Percentiles rank a stretch among this genome's conserved stretches.
phyloP scores from a whole-genome alignment of 305 asterid species.

The Solanum aculeatissimum region DNA sequence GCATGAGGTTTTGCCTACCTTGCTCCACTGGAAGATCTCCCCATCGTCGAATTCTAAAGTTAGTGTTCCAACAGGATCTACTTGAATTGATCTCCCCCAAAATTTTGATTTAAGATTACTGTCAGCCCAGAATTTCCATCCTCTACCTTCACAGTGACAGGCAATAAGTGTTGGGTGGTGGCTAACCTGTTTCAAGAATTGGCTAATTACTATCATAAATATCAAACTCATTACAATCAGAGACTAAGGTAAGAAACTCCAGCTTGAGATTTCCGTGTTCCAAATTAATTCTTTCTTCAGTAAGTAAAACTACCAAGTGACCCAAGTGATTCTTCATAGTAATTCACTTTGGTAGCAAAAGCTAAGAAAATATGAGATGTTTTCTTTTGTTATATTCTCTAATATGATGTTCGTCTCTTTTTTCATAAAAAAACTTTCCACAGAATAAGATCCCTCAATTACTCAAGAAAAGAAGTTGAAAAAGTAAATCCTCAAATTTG shows the following conservation, averaged over 20 bases:
- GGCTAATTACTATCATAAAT: background rate
- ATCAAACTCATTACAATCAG: background rate
- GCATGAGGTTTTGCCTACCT: slow-evolving; percentile 32
- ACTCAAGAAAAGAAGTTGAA: background rate
- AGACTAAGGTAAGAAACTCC: background rate
- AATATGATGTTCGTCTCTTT: background rate
- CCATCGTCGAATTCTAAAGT: slow-evolving; percentile 85
- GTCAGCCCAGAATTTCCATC: slow-evolving; percentile 91
- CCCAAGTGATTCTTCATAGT: background rate
- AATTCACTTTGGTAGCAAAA: background rate
- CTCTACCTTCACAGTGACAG: slow-evolving; percentile 92
- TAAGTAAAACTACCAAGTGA: background rate
- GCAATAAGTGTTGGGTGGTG: slow-evolving; percentile 97
- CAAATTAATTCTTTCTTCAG: background rate
- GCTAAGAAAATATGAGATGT: background rate
- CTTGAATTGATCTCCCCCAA: slow-evolving; percentile 95
- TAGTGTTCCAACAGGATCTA: slow-evolving; percentile 84
- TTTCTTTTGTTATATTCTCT: background rate
- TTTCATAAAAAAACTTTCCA: background rate
- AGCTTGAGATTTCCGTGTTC: background rate
- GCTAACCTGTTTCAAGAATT: slow-evolving; percentile 58
- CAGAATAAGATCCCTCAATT: background rate
- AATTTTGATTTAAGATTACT: slow-evolving; percentile 80
- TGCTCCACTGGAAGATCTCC: slow-evolving; percentile 88
- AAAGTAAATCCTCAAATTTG: background rate